Evolutionary conservation across 2,329 filamentous ascomycete species (phyloP), one percentile per base, ranked within the genome.

Genomic region (Dothideomycetidae sp.): DNA sequence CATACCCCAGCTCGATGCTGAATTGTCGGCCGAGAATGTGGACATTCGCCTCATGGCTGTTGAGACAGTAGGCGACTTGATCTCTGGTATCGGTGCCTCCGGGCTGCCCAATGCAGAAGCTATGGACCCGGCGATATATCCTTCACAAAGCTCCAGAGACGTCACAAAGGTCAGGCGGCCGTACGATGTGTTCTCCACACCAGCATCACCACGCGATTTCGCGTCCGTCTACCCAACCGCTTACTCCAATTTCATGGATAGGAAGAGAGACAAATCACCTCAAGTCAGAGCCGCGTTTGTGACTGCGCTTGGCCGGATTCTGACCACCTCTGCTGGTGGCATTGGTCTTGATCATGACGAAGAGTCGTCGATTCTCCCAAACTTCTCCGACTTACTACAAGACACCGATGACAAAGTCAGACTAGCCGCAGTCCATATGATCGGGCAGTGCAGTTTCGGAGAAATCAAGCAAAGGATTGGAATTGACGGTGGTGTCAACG

Each of bases 31-130:
- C 0, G 90, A 98, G 53, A 92, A 92, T 42, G 69, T 86, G 3
- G 77, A 90, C 48, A 64, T 98, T 39, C 81, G 90, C 37, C 71
- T 83, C 42, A 70, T 98, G 40, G 88, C 88, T 2, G 93, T 88
- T 0, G 84, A 96, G 57, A 93, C 90, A 0, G 73, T 98, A 28
- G 90, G 92, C 37, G 88, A 96, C 53, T 86, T 98, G 67, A 80
- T 92, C 16, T 79, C 88, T 29, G 88, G 88, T 4, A 92, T 96
- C 54, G 88, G 88, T 34, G 82, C 88, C 43, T 84, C 86, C 43
- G 88, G 88, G 0, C 81, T 83, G 39, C 84, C 86, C 11, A 73
- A 80, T 10, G 62, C 74, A 5, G 72, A 79, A 7, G 58, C 65
- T 2, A 68, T 93, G 52, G 84, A 94, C 50, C 82, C 88, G 10